phyloP scores from a whole-genome alignment of 169 alveolate genomes.

The Cryptosporidium andersoni region DNA sequence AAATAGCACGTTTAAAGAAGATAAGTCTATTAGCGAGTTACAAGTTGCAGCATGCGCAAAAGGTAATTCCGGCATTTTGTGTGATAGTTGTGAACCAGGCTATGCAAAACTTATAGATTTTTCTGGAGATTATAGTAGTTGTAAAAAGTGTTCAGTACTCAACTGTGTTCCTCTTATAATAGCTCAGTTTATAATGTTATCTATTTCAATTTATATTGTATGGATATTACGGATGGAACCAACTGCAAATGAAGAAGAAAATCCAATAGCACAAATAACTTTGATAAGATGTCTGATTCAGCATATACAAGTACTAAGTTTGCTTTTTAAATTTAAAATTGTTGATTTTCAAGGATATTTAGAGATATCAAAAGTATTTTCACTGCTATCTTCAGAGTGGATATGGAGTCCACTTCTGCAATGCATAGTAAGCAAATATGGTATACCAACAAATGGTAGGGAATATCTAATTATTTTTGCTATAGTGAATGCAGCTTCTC shows the following conservation, averaged over 20 bases:
- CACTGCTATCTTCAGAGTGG: conserved; percentile 7
- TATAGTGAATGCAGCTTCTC: background rate
- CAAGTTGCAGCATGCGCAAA: conserved; percentile 33
- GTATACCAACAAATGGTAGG: background rate
- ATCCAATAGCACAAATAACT: conserved; percentile 50
- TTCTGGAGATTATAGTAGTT: background rate
- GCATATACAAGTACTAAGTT: conserved; percentile 37
- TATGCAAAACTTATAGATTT: conserved; percentile 27
- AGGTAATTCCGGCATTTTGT: conserved; percentile 57
- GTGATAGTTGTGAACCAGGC: conserved; percentile 49
- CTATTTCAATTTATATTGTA: conserved; percentile 36
- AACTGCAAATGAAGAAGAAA: conserved; percentile 71
- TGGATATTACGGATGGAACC: conserved; percentile 70
- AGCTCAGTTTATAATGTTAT: conserved; percentile 7
- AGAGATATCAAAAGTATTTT: conserved; percentile 16
- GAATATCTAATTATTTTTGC: conserved; percentile 33
- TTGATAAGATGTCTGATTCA: conserved; percentile 21
- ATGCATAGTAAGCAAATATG: conserved; percentile 6
- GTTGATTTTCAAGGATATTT: conserved; percentile 26
- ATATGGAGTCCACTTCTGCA: conserved; percentile 28
- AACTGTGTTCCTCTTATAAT: conserved; percentile 6
- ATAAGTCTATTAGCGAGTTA: conserved; percentile 1
- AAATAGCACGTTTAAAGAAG: conserved; percentile 6
- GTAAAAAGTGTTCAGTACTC: conserved; percentile 35
- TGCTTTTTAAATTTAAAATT: conserved; percentile 10